These are phyloP conservation scores for Secale cereale DNA, from an alignment of 176 grass and related monocot species.

Conservation along the genomic window DNA sequence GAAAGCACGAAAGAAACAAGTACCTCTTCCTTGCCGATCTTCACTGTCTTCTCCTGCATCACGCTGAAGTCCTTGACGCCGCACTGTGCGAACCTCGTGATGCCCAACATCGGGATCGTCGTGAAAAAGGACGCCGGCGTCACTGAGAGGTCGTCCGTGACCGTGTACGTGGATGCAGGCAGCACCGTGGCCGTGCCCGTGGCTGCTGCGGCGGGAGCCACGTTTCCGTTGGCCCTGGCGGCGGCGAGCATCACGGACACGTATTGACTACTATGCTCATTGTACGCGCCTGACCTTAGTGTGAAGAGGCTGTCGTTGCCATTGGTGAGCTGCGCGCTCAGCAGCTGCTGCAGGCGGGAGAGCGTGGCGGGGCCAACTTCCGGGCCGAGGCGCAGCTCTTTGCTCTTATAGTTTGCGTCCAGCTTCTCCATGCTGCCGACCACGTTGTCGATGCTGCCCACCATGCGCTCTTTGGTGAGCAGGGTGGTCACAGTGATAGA, in stretches of 20 bases:
- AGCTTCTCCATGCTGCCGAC: slow-evolving; percentile 20
- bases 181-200: not conserved
- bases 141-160: slow-evolving; percentile 11
- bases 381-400: not conserved
- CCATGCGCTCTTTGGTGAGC: slow-evolving; percentile 33
- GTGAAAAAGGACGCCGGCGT: not conserved
- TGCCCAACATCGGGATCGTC: not conserved
- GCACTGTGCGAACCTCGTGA: not conserved
- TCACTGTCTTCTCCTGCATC: slow-evolving; percentile 3
- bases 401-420: slow-evolving; percentile 3
- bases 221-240: not conserved
- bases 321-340: not conserved
- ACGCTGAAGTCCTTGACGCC: slow-evolving; percentile 17
- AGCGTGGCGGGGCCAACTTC: not conserved
- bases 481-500: not conserved
- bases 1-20: not conserved
- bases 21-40: slow-evolving; percentile 35
- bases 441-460: slow-evolving; percentile 27
- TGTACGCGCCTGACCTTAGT: not conserved
- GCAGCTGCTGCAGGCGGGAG: not conserved
- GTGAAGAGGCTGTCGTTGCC: not conserved
- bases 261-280: too few relatives aligned
- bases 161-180: not conserved
- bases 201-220: not conserved
- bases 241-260: not conserved